A percentile compares a stretch with the other conserved stretches of the same genome.
These are phyloP conservation scores for Sphagnum magellanicum DNA, from an alignment of 228 moss, liverwort and hornwort species.

Conservation along the genomic window DNA sequence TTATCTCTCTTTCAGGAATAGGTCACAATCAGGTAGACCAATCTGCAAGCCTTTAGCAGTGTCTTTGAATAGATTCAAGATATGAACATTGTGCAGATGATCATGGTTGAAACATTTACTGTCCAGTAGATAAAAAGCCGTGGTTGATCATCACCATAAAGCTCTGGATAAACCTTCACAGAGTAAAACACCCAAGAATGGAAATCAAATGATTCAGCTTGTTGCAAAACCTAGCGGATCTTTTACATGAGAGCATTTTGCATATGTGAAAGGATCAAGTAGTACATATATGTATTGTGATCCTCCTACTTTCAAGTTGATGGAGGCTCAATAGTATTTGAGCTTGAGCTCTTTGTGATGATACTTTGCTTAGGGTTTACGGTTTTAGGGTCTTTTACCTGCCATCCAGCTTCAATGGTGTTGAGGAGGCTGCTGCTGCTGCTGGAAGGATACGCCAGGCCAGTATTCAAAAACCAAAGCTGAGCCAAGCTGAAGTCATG, in stretches of 20 bases:
- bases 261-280: no score
- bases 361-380: not conserved
- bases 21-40: no score
- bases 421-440: constrained; percentile 37
- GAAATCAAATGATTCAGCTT: not conserved
- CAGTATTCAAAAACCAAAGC: constrained; percentile 65
- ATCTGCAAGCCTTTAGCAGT: no score
- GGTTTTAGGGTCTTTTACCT: constrained; percentile 13
- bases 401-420: constrained; percentile 72
- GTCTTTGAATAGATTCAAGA: no score
- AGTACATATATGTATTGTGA: no score
- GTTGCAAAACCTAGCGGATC: no score
- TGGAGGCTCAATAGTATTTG: no score
- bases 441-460: constrained; percentile 27
- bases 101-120: constrained; percentile 12
- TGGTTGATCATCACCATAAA: constrained; percentile 45
- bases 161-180: constrained; percentile 44
- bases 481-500: constrained; percentile 73
- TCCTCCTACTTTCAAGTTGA: no score
- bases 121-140: constrained; percentile 69
- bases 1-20: no score
- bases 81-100: no score
- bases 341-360: not conserved
- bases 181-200: not conserved
- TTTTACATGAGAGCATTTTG: no score